Evolutionary conservation across 2,329 filamentous ascomycete species (phyloP).

Genomic region (Ophiosphaerella herpotricha): DNA sequence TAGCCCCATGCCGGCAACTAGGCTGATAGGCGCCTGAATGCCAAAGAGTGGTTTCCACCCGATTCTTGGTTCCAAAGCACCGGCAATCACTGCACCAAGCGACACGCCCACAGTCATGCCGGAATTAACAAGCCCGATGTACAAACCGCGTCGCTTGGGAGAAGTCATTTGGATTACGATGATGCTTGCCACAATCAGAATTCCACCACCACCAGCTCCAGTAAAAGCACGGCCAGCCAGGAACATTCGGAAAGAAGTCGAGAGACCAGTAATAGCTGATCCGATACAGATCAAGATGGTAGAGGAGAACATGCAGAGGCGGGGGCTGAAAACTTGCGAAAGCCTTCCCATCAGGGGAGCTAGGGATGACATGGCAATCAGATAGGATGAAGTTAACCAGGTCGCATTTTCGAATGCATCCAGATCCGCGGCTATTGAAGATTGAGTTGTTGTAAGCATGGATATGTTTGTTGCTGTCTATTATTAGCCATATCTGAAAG

Average conservation of each 20-base stretch:
- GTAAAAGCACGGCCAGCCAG: constrained; percentile 70
- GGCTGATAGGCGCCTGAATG: constrained; percentile 67
- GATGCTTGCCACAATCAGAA: constrained; percentile 75
- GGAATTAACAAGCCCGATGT: constrained; percentile 74
- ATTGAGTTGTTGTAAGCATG: constrained; percentile 80
- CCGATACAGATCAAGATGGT: constrained; percentile 65
- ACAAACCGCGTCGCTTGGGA: constrained; percentile 70
- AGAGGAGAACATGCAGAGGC: constrained; percentile 66
- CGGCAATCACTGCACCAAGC: constrained; percentile 71
- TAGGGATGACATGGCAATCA: constrained; percentile 59
- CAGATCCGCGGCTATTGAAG: constrained; percentile 73
- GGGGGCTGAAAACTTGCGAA: constrained; percentile 73
- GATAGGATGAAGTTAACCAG: constrained; percentile 82
- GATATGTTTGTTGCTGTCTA: constrained; percentile 69
- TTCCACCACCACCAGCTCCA: constrained; percentile 71
- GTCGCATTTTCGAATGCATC: constrained; percentile 72
- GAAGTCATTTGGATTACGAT: constrained; percentile 75
- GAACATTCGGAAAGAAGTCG: constrained; percentile 65
- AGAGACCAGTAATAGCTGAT: constrained; percentile 66
- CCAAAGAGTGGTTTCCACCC: constrained; percentile 80
- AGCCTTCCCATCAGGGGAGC: constrained; percentile 74
- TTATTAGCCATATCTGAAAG: constrained; percentile 18
- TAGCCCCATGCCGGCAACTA: constrained; percentile 65
- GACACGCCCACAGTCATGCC: constrained; percentile 74
- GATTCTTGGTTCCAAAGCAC: constrained; percentile 63